Base-by-base conservation (phyloP, 192 early-diverging fungal species). In the Dissophora globulifera region DNA sequence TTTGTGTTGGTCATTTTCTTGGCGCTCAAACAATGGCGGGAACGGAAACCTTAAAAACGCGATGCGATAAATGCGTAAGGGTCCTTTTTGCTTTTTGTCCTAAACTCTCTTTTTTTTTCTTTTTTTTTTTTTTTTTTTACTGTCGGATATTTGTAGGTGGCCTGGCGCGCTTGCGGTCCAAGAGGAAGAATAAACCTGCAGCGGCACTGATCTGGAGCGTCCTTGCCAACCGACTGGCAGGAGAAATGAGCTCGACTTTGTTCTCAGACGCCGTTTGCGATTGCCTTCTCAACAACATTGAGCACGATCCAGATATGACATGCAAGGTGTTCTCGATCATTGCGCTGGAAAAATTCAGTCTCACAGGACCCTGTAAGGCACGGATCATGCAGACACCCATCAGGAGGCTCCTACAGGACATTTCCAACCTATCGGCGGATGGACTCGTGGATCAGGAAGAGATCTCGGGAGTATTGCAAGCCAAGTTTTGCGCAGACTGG, bases 341-440 rank as follows among this genome's bases (percentile, higher is more conserved):
- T 23, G 86, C 86, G 1, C 62, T 87, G 20, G 86, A 87, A 53
- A 87, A 87, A 57, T 87, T 87, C 48, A 78, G 80, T 47, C 56
- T 87, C 7, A 87, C 85, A 23, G 85, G 85, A 60, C 66, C 78
- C 25, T 81, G 69, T 32, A 67, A 79, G 40, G 55, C 78, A 17
- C 42, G 62, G 33, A 82, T 82, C 40, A 62, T 82, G 59, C 57
- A 59, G 23, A 64, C 78, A 11, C 51, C 66, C 38, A 72, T 82
- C 19, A 54, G 60, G 10, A 40, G 23, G 26, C 61, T 76, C 25
- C 45, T 82, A 40, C 15, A 33, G 23, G 51, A 66, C 1, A 64
- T 66, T 4, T 59, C 66, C 16, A 70, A 74, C 12, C 52, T 74
- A 61, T 68, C 65, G 16, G 54, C 50, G 0, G 57, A 42, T 47